A percentile compares a stretch with the other conserved stretches of the same genome.
phyloP scores from a whole-genome alignment of 2,329 filamentous ascomycete genomes.

The Golovinomyces cichoracearum region DNA sequence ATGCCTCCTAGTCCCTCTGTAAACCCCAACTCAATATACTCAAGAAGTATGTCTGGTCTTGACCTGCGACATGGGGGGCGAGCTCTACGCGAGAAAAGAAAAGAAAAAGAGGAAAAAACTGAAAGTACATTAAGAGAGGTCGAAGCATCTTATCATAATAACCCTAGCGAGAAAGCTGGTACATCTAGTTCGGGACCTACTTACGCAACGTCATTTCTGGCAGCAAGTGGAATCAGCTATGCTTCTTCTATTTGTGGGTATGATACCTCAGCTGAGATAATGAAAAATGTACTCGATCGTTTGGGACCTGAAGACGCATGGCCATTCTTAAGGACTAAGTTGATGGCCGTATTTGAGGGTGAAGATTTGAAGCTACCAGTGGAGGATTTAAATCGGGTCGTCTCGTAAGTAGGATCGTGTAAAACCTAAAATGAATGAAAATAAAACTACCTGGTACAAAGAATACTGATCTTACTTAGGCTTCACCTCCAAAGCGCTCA shows the following conservation, averaged over 20 bases:
- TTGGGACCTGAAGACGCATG: slow-evolving; percentile 57
- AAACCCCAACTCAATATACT: slow-evolving; percentile 33
- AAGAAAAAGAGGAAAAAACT: slow-evolving; percentile 30
- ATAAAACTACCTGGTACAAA: too few relatives aligned
- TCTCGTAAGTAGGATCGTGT: slow-evolving; percentile 24
- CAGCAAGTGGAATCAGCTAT: slow-evolving; percentile 6
- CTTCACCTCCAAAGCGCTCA: slow-evolving; percentile 58
- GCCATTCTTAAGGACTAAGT: slow-evolving; percentile 51
- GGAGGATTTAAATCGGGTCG: slow-evolving; percentile 59
- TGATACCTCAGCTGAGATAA: slow-evolving; percentile 26
- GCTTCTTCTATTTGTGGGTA: slow-evolving; percentile 20
- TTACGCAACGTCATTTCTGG: slow-evolving; percentile 17
- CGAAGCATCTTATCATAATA: slow-evolving; percentile 14
- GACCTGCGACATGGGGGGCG: slow-evolving; percentile 55
- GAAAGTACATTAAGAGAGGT: slow-evolving; percentile 13
- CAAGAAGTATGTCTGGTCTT: slow-evolving; percentile 57
- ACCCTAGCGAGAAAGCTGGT: slow-evolving; percentile 22
- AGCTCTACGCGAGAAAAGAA: slow-evolving; percentile 55
- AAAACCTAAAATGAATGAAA: too few relatives aligned
- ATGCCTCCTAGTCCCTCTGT: slow-evolving; percentile 45
- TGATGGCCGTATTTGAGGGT: slow-evolving; percentile 56
- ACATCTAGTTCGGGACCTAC: slow-evolving; percentile 25
- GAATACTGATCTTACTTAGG: slow-evolving; percentile 5
- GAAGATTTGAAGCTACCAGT: slow-evolving; percentile 57
- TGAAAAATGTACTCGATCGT: slow-evolving; percentile 39